Evolutionary conservation across 2,329 filamentous ascomycete species (phyloP).

Genomic region (Penicillium decumbens): DNA sequence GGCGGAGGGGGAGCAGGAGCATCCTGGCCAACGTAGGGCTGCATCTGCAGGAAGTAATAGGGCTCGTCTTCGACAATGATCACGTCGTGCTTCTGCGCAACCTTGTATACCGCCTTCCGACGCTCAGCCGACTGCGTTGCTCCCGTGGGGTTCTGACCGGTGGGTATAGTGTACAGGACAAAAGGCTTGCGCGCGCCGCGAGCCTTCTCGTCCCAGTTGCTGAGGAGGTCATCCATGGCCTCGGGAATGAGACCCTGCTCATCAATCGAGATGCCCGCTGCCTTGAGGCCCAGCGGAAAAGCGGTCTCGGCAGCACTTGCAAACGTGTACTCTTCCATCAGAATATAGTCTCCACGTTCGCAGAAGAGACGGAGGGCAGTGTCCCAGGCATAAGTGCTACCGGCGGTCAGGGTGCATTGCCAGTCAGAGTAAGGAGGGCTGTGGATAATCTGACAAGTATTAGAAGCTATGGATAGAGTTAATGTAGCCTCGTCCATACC

Average conservation of each 20-base stretch:
- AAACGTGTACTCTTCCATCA: slow-evolving; percentile 92
- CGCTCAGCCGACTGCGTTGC: slow-evolving; percentile 69
- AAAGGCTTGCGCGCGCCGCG: slow-evolving; percentile 60
- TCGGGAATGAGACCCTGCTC: slow-evolving; percentile 60
- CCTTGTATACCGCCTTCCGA: slow-evolving; percentile 66
- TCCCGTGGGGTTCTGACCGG: slow-evolving; percentile 87
- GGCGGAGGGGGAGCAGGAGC: slow-evolving; percentile 53
- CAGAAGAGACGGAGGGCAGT: slow-evolving; percentile 78
- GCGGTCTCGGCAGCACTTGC: slow-evolving; percentile 67
- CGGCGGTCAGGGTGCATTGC: slow-evolving; percentile 75
- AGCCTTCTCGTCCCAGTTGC: slow-evolving; percentile 58
- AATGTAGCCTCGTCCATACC: slow-evolving; percentile 28
- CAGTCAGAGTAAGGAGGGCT: slow-evolving; percentile 86
- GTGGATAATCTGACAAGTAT: slow-evolving; percentile 59
- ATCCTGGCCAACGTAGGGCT: slow-evolving; percentile 60
- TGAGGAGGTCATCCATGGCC: slow-evolving; percentile 59
- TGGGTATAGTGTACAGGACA: slow-evolving; percentile 67
- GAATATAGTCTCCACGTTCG: slow-evolving; percentile 66
- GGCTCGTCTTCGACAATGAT: slow-evolving; percentile 90
- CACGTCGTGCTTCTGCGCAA: slow-evolving; percentile 78
- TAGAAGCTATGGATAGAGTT: background rate
- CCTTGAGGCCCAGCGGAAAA: slow-evolving; percentile 57
- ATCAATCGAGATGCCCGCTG: slow-evolving; percentile 62
- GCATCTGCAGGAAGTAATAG: slow-evolving; percentile 87
- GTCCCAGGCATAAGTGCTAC: slow-evolving; percentile 81